Base-by-base conservation (phyloP, 805 yeast genomes). In the Cyberlindnera lachancei region DNA sequence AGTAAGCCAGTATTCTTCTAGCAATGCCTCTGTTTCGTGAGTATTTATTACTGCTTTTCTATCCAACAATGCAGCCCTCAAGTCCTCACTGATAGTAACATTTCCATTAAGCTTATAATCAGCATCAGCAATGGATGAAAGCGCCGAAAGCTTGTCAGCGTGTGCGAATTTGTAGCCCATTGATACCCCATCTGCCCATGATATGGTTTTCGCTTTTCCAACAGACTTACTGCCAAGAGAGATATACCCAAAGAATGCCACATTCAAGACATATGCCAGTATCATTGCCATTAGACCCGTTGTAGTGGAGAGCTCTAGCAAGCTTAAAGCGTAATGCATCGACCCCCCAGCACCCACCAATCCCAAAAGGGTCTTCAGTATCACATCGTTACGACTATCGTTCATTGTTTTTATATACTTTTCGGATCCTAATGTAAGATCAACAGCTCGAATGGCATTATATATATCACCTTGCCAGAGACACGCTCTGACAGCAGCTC, bases 1-100 rank as follows among this genome's bases (percentile, higher is more conserved):
- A 25, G 80, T 68, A 50, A 83, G 74, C 95, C 95, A 84, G 58
- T 83, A 84, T 45, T 86, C 94, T 49, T 83, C 81, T 44, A 84
- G 46, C 61, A 75, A 65, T 29, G 72, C 51, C 38, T 84, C 94
- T 38, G 73, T 79, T 34, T 76, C 73, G 29, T 80, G 75, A 44
- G 73, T 73, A 1, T 39, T 21, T 9, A 40, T 30, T 10, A 33
- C 34, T 25, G 45, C 31, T 17, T 27, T 23, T 22, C 37, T 31
- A 13, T 18, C 23, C 6, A 28, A 34, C 14, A 48, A 23, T 2
- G 22, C 34, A 20, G 27, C 25, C 6, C 32, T 36, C 23, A 48
- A 40, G 4, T 34, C 41, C 11, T 37, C 37, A 19, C 43, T 38
- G 3, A 38, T 36, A 1, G 49, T 48, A 11, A 43, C 49, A 20